Evolutionary conservation across 176 grass and related monocot species (phyloP).

Genomic region (Avena insularis): DNA sequence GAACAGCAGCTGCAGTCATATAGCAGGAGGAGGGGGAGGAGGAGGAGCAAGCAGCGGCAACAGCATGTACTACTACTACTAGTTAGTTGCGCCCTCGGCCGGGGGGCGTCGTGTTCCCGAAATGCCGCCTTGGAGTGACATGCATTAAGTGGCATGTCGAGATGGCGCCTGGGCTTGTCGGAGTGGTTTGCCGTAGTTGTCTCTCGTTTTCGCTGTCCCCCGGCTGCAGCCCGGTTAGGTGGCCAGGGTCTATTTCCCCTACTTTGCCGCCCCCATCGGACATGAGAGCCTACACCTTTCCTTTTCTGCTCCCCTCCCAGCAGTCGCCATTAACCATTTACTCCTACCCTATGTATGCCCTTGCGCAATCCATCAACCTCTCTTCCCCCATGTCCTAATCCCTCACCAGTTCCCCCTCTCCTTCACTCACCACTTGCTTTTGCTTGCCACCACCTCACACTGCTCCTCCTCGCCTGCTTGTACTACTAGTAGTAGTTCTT

Average conservation of each 20-base stretch:
- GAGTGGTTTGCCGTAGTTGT: constrained; percentile 63
- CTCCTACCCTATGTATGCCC: neutral
- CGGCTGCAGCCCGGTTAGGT: constrained; percentile 57
- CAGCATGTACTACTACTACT: neutral
- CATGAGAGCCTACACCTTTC: constrained; percentile 37
- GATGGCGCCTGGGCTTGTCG: constrained; percentile 50
- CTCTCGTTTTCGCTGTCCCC: constrained; percentile 74
- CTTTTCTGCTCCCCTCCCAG: constrained; percentile 40
- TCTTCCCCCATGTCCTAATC: neutral
- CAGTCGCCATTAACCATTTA: constrained; percentile 44
- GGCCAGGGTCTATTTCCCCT: constrained; percentile 52
- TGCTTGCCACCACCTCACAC: constrained; percentile 8
- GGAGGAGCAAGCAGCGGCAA: neutral
- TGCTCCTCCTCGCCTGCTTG: neutral
- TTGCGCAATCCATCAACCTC: neutral
- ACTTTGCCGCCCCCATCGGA: constrained; percentile 14
- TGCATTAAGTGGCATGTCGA: constrained; percentile 63
- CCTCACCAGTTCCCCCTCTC: neutral
- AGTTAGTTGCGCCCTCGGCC: constrained; percentile 18
- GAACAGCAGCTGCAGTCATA: too few relatives aligned
- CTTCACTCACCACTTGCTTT: too few relatives aligned
- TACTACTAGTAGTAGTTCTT: neutral
- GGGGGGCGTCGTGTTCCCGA: constrained; percentile 18
- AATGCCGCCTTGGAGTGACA: constrained; percentile 47
- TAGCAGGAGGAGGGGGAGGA: neutral